Percentiles rank a stretch among this genome's conserved stretches.
Evolutionary conservation across 2,329 filamentous ascomycete species (phyloP).

Genomic region (Monascus ruber): DNA sequence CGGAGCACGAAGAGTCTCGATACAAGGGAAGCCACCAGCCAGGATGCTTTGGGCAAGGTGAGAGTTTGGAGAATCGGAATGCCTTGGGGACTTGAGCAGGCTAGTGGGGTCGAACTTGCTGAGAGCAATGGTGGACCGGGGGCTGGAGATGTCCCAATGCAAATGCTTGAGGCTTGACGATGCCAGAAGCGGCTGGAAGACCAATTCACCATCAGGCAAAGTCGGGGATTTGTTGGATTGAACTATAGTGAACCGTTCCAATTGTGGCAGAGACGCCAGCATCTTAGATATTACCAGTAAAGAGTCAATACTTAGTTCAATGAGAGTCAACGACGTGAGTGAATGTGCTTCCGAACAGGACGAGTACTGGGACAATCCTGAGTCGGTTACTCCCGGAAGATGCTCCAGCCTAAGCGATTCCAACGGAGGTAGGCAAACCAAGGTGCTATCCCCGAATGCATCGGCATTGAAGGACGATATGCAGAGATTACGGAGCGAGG

Average conservation of each 20-base stretch:
- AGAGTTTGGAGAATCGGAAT: conserved; percentile 27
- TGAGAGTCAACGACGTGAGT: conserved; percentile 38
- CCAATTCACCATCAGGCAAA: conserved; percentile 29
- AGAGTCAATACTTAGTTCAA: conserved; percentile 43
- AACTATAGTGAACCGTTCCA: conserved; percentile 41
- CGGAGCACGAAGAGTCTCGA: conserved; percentile 31
- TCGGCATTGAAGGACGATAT: conserved; percentile 42
- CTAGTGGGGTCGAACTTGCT: conserved; percentile 27
- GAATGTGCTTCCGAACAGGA: conserved; percentile 34
- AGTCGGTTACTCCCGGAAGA: conserved; percentile 44
- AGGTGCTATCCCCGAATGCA: conserved; percentile 44
- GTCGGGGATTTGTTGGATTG: conserved; percentile 39
- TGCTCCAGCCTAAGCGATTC: conserved; percentile 45
- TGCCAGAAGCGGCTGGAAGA: conserved; percentile 38
- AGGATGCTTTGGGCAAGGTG: conserved; percentile 35
- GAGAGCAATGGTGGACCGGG: conserved; percentile 24
- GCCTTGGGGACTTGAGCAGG: conserved; percentile 22
- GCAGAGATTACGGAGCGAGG: conserved; percentile 41
- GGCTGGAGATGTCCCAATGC: conserved; percentile 45
- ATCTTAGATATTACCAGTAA: conserved; percentile 43
- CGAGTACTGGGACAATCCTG: conserved; percentile 42
- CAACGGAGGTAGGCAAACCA: conserved; percentile 42
- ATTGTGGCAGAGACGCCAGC: conserved; percentile 33
- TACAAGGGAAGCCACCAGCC: conserved; percentile 29
- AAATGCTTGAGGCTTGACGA: conserved; percentile 40